Base-by-base conservation (phyloP, 2,329 filamentous ascomycete species). In the Fusarium citri region DNA sequence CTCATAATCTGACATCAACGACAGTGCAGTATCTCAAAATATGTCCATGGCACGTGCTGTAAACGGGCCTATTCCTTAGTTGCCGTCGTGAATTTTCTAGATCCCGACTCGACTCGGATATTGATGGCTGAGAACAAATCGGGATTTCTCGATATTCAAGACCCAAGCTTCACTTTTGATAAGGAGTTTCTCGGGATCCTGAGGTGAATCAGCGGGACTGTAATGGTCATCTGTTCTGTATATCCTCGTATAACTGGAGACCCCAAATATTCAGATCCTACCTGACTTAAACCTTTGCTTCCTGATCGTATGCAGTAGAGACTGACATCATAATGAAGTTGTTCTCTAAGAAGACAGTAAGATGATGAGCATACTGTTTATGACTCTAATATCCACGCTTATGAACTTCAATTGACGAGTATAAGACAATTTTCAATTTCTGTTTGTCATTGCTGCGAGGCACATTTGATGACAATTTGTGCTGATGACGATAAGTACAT, bases 31-130 rank as follows among this genome's bases (percentile, higher is more conserved):
- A 25, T 16, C 6, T 43, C 12, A 47, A n/a, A 14, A 30, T 16
- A 60, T 31, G 41, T 37, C 26, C 14, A 31, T 55, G 48, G 48
- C 56, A 55, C 55, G 55, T 66, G 62, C 43, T 49, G 25, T 31
- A 49, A 66, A 66, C 55, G 63, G 62, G 46, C 63, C 63, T 66
- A 55, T 61, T 66, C 8, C 28, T 43, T 34, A 46, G 37, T 23
- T 23, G 22, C 26, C 16, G 18, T 16, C 16, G 26, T 37, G 37
- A 20, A 15, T 40, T 55, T 59, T 59, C 23, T 47, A 18, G 43
- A 42, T 37, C 25, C 62, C 55, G 55, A 48, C 8, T 49, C 41
- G 16, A 34, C 42, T 34, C 57, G 66, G 57, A 60, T 54, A 47
- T 49, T 30, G 7, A 41, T 18, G 23, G 5, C 55, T 37, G 49